Evolutionary conservation across 805 yeast species (phyloP), one percentile per base, ranked within the genome.

Genomic region (Yarrowia sp.): DNA sequence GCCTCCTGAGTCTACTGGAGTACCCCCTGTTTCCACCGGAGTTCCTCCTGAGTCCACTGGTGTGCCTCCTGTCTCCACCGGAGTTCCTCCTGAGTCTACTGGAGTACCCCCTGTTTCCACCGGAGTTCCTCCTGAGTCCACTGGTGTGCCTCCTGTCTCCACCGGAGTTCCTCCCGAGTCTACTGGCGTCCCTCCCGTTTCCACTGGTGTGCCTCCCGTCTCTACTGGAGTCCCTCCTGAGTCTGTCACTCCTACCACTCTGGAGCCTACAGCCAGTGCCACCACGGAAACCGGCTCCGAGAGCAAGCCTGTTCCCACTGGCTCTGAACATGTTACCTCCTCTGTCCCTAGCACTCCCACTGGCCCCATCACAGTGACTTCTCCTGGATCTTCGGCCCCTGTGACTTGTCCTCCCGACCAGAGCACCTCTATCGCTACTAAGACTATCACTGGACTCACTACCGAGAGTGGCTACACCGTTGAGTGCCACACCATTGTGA

Each of bases 401-500:
- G 53, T 19, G 18, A 46, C 53, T 19, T 46, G 53, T n/a, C 36
- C 53, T 5, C 36, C 53, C 9, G 53, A 46, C 16, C 53, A 46
- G 35, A 14, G 25, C 36, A 46, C 53, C 16, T 46, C 53, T 7
- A 14, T 46, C 6, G 27, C 19, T 9, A 46, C 36, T 19, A 46
- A 29, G 53, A 46, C 53, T 10, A 46, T 46, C 21, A 46, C 53
- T 8, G 53, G 53, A 1, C 1, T 31, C 4, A 46, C 53, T 9
- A 46, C 53, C 13, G 19, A 46, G 38, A 21, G 18, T 12, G 53
- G 53, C 13, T 29, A 46, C 53, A 46, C 53, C 1, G 36, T 46
- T 19, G 27, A 31, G 53, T 46, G 53, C 8, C 53, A 13, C 27
- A 46, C 53, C 22, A 46, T 46, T n/a, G 14, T 46, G 18, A 46